Base-by-base conservation (phyloP, 352 stramenopile genomes). In the Phytopythium kandeliae region DNA sequence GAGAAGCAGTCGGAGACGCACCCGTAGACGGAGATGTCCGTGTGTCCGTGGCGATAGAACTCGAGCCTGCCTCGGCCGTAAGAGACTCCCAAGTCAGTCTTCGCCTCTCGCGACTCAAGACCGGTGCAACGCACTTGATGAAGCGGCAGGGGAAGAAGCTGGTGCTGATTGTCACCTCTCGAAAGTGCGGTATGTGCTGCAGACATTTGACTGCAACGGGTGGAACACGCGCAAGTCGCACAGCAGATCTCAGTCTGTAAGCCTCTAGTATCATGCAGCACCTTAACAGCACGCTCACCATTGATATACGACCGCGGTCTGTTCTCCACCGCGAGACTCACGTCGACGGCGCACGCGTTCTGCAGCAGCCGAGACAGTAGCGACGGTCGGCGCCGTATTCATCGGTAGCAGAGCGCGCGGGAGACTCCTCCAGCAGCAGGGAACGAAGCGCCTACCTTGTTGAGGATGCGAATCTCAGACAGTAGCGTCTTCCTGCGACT, bases 261-360 rank as follows among this genome's bases (percentile, higher is more conserved):
- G n/a, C n/a, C n/a, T n/a, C n/a, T n/a, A 28, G 5, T 15, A 49
- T 33, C 28, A 10, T 43, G 15, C 37, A 25, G 26, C 44, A 16
- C 38, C 24, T 38, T 30, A 3, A 58, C 5, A 51, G 17, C 31
- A 37, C 10, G 41, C 50, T 15, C 58, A 85, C 78, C 69, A 35
- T 55, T 65, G 38, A 90, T 68, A 43, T 80, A 90, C 22, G 78
- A 80, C 13, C 71, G 76, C 25, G 60, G 65, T 25, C 63, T 71
- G 43, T 90, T 75, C n/a, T 90, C 76, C 24, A 88, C 56, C 2
- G 79, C 76, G 48, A 90, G 57, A 22, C 72, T 85, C 42, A 90
- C 69, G 54, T 79, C 63, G 19, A 90, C 68, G 7, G 65, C 66
- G 28, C 74, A 86, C 4, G 74, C 79, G 31, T 85, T 90, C 79